Evolutionary conservation across 331 rosid genomes (phyloP).

Genomic region (Acacia concinna): DNA sequence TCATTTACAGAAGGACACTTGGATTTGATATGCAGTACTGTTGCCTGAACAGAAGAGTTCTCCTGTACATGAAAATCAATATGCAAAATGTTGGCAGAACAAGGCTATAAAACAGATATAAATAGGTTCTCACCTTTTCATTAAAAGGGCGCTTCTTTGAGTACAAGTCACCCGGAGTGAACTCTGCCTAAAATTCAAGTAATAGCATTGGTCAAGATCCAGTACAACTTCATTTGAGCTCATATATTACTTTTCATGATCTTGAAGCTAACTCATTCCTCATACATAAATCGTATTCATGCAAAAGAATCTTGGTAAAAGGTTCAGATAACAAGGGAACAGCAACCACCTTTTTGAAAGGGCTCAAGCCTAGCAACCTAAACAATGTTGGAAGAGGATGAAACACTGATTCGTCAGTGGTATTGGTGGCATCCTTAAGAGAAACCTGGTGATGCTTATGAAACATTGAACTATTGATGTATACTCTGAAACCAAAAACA

Average conservation of each 20-base stretch:
- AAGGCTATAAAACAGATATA: slow-evolving; percentile 1
- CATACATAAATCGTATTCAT: neutral
- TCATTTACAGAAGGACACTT: slow-evolving; percentile 60
- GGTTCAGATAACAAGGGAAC: neutral
- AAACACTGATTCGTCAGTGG: slow-evolving; percentile 69
- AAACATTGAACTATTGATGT: slow-evolving; percentile 73
- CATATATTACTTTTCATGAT: slow-evolving; percentile 3
- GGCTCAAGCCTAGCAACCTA: slow-evolving; percentile 70
- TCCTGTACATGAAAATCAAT: slow-evolving; percentile 42
- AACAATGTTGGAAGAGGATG: slow-evolving; percentile 87
- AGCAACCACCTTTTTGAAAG: slow-evolving; percentile 73
- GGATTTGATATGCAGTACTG: slow-evolving; percentile 41
- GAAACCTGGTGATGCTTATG: slow-evolving; percentile 65
- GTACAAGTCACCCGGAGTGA: slow-evolving; percentile 77
- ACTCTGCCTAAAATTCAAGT: slow-evolving; percentile 66
- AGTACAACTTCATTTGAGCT: slow-evolving; percentile 10
- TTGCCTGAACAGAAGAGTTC: slow-evolving; percentile 47
- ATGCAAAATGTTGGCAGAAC: slow-evolving; percentile 11
- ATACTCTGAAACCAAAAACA: slow-evolving; percentile 53
- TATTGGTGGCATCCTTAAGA: slow-evolving; percentile 64
- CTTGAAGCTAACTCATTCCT: slow-evolving; percentile 19
- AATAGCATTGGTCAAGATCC: slow-evolving; percentile 30
- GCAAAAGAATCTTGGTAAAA: neutral
- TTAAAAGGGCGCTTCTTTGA: slow-evolving; percentile 77
- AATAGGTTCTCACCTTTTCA: slow-evolving; percentile 45